A percentile compares a stretch with the other conserved stretches of the same genome.
These are phyloP conservation scores for Candida boleticola DNA, from an alignment of 805 yeast species.

Conservation along the genomic window DNA sequence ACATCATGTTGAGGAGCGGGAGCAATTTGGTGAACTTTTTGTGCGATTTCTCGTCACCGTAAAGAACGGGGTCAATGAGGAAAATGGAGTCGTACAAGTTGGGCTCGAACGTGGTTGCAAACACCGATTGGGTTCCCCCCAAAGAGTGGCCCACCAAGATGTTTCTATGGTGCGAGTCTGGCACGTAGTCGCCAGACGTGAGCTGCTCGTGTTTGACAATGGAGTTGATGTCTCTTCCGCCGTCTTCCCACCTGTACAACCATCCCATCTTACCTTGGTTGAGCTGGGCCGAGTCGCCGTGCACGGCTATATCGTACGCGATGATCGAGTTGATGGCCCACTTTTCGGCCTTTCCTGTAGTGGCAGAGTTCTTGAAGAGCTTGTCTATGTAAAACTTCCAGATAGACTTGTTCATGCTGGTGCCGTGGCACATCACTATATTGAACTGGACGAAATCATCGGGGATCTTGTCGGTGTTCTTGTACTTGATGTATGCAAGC, in stretches of 20 bases:
- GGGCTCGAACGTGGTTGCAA: slow-evolving; percentile 54
- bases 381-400: slow-evolving; percentile 58
- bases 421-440: slow-evolving; percentile 57
- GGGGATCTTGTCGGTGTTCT: slow-evolving; percentile 15
- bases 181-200: slow-evolving; percentile 27
- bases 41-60: slow-evolving; percentile 12
- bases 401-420: slow-evolving; percentile 61
- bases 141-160: slow-evolving; percentile 70
- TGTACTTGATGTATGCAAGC: slow-evolving; percentile 49
- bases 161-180: slow-evolving; percentile 32
- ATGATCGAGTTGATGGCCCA: slow-evolving; percentile 49
- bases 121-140: slow-evolving; percentile 60
- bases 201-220: slow-evolving; percentile 42
- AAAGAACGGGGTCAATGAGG: slow-evolving; percentile 61
- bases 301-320: slow-evolving; percentile 57
- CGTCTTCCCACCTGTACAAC: slow-evolving; percentile 62
- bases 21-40: slow-evolving; percentile 2
- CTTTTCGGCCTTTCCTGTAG: slow-evolving; percentile 10
- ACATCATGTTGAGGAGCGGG: slow-evolving; percentile 14
- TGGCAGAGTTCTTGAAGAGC: slow-evolving; percentile 32
- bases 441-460: slow-evolving; percentile 35
- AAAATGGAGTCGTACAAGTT: slow-evolving; percentile 51
- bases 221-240: slow-evolving; percentile 53
- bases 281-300: slow-evolving; percentile 65
- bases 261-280: slow-evolving; percentile 57